Conservation (phyloP, 192 early-diverging fungal species). For the Backusella psychrophila region DNA sequence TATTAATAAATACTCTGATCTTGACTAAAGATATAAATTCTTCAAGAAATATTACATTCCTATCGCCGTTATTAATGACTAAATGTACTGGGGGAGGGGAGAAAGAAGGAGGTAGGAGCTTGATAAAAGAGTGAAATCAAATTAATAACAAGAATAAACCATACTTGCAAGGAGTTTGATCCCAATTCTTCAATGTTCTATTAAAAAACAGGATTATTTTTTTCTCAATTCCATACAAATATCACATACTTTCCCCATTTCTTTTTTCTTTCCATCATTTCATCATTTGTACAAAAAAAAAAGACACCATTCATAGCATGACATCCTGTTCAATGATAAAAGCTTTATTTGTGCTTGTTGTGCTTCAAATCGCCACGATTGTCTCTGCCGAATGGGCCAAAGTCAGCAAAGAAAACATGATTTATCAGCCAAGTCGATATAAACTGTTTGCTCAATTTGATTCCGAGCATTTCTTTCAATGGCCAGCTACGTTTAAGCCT, state of each 20-base stretch:
- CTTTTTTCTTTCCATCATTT: neutral
- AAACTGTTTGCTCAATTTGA: constrained; percentile 1
- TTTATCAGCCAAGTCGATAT: neutral
- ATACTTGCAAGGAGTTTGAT: neutral
- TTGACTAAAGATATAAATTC: neutral
- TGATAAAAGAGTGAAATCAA: neutral
- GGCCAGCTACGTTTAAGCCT: neutral
- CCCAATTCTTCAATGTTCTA: neutral
- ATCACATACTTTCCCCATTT: neutral
- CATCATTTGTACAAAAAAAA: neutral
- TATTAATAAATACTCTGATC: too few relatives aligned
- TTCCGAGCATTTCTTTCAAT: neutral
- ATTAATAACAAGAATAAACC: neutral
- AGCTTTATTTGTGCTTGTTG: neutral
- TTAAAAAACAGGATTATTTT: neutral
- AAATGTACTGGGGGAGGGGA: neutral
- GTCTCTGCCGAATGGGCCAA: neutral
- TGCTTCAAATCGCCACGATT: neutral
- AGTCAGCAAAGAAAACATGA: neutral
- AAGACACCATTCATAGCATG: neutral
- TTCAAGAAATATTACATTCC: neutral
- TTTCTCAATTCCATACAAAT: neutral
- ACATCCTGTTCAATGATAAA: neutral
- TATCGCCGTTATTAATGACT: neutral
- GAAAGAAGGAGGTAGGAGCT: neutral